Percentiles rank a stretch among this genome's conserved stretches.
Conservation (phyloP, 108 stramenopile species). For the Craspedostauros australis region DNA sequence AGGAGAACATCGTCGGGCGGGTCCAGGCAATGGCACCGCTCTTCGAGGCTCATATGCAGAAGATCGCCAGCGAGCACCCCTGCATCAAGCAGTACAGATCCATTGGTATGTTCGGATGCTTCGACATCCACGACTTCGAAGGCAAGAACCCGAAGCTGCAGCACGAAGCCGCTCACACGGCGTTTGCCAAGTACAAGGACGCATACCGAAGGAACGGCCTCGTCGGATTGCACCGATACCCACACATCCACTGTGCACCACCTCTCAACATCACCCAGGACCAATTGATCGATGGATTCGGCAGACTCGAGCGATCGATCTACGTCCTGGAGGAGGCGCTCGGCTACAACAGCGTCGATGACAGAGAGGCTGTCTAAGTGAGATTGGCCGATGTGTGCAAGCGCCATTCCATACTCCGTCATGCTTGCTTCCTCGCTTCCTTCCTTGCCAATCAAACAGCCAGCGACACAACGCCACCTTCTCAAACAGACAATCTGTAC, state of each 20-base stretch:
- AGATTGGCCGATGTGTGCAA: too few species aligned
- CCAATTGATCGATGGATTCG: slow-evolving; percentile 56
- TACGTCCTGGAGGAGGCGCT: slow-evolving; percentile 44
- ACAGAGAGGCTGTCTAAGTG: background rate
- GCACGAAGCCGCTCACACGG: slow-evolving; percentile 40
- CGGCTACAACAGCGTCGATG: slow-evolving; percentile 18
- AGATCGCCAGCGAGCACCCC: slow-evolving; percentile 37
- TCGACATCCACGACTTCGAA: slow-evolving; percentile 36
- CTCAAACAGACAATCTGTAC: too few species aligned
- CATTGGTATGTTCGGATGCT: slow-evolving; percentile 57
- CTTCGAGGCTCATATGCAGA: slow-evolving; percentile 40
- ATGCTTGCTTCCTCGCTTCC: too few species aligned
- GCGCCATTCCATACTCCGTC: too few species aligned
- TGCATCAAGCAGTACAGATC: slow-evolving; percentile 49
- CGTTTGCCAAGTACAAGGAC: slow-evolving; percentile 47
- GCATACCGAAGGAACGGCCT: slow-evolving; percentile 38
- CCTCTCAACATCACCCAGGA: slow-evolving; percentile 48
- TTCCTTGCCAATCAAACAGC: too few species aligned
- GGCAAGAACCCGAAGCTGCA: slow-evolving; percentile 44
- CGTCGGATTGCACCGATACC: slow-evolving; percentile 52
- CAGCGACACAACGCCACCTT: too few species aligned
- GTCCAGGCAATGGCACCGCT: slow-evolving; percentile 40
- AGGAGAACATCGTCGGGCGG: slow-evolving; percentile 42
- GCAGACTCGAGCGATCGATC: slow-evolving; percentile 41
- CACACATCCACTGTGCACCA: slow-evolving; percentile 58